These are phyloP conservation scores for Talaromyces sp. DNA, from an alignment of 2,329 filamentous ascomycete genomes.

Conservation along the genomic window DNA sequence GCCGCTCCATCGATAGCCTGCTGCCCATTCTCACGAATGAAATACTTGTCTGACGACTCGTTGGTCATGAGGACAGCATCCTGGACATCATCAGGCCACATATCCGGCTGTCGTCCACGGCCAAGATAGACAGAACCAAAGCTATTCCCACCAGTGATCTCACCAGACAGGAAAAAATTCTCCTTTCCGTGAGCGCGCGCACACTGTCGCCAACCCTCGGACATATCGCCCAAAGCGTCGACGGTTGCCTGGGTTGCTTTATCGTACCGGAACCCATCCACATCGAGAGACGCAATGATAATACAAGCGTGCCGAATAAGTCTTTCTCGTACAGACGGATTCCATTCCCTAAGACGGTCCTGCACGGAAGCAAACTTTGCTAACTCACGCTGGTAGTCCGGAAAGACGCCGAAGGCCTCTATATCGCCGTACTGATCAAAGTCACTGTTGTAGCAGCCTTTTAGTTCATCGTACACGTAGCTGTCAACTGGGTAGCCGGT, in stretches of 20 bases:
- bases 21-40: constrained; percentile 54
- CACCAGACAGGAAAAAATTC: constrained; percentile 64
- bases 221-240: constrained; percentile 60
- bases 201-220: constrained; percentile 57
- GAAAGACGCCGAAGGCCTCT: constrained; percentile 62
- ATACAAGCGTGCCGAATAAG: constrained; percentile 64
- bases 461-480: constrained; percentile 48
- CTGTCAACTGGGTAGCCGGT: constrained; percentile 53
- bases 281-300: constrained; percentile 61
- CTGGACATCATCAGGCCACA: constrained; percentile 50
- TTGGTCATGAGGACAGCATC: constrained; percentile 52
- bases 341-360: constrained; percentile 65
- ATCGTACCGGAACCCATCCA: constrained; percentile 67
- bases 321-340: constrained; percentile 57
- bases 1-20: constrained; percentile 60
- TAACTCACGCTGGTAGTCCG: constrained; percentile 63
- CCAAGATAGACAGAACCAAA: constrained; percentile 63
- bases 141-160: constrained; percentile 63
- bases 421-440: constrained; percentile 66
- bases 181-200: constrained; percentile 57
- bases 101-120: constrained; percentile 58
- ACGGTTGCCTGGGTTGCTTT: constrained; percentile 65
- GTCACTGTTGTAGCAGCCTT: constrained; percentile 62
- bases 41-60: constrained; percentile 44
- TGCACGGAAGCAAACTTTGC: constrained; percentile 67